These are phyloP conservation scores for Niveomyces coronatus DNA, from an alignment of 2,329 filamentous ascomycete species.

Conservation along the genomic window DNA sequence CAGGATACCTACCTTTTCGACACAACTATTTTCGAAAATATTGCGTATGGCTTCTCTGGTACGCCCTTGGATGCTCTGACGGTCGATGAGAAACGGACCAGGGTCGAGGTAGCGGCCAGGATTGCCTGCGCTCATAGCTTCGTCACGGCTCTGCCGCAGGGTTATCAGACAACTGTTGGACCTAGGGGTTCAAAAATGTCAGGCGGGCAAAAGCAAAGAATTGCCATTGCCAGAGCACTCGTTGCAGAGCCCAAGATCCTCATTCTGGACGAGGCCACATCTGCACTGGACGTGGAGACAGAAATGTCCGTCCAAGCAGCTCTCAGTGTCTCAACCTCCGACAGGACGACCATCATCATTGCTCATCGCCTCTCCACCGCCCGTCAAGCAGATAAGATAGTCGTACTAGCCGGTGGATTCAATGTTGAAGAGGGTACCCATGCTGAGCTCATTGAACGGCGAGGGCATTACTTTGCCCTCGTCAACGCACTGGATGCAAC, in stretches of 20 bases:
- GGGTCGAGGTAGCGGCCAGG: neutral
- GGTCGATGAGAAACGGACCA: neutral
- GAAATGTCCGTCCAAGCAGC: slow-evolving; percentile 42
- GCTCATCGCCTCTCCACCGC: slow-evolving; percentile 49
- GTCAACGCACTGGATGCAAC: slow-evolving; percentile 17
- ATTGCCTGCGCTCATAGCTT: neutral
- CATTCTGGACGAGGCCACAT: neutral
- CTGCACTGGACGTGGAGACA: slow-evolving; percentile 9
- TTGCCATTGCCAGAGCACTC: neutral
- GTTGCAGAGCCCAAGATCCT: neutral
- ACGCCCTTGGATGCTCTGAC: neutral
- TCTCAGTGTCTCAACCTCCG: slow-evolving; percentile 38
- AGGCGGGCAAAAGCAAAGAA: neutral
- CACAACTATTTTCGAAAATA: slow-evolving; percentile 9
- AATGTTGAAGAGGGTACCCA: slow-evolving; percentile 52
- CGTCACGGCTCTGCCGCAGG: neutral
- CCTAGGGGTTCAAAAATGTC: neutral
- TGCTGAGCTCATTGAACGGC: slow-evolving; percentile 33
- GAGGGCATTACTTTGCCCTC: neutral
- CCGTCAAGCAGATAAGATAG: slow-evolving; percentile 50
- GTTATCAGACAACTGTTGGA: neutral
- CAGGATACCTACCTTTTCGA: slow-evolving; percentile 38
- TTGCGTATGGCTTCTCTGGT: slow-evolving; percentile 27
- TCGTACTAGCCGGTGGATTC: slow-evolving; percentile 47
- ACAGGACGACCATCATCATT: slow-evolving; percentile 53